Conservation (phyloP, 768 basidiomycete genomes). For the Russula sp. region DNA sequence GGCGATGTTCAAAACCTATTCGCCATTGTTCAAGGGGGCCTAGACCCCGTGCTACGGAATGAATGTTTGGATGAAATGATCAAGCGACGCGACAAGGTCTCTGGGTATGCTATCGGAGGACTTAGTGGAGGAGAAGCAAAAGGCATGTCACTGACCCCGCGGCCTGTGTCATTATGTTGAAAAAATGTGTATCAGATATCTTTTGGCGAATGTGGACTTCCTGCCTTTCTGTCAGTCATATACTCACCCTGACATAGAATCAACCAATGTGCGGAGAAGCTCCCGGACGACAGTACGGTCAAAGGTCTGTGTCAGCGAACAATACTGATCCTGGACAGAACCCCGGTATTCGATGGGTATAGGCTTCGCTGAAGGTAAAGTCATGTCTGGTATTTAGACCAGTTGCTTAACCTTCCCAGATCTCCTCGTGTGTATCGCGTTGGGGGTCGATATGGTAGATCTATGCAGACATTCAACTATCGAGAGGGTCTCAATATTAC, state of each 20-base stretch:
- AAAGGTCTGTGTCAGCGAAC: neutral
- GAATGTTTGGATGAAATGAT: slow-evolving; percentile 80
- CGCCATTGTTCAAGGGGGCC: slow-evolving; percentile 87
- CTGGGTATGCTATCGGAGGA: slow-evolving; percentile 91
- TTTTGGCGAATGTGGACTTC: slow-evolving; percentile 76
- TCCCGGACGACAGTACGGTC: slow-evolving; percentile 68
- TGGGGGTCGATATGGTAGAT: slow-evolving; percentile 88
- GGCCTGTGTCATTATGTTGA: neutral
- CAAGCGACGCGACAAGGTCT: slow-evolving; percentile 61
- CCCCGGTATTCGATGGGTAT: slow-evolving; percentile 92
- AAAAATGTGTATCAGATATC: slow-evolving; percentile 41
- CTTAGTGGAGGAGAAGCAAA: slow-evolving; percentile 90
- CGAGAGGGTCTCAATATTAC: neutral
- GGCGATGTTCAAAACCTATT: slow-evolving; percentile 73
- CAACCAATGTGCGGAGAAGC: slow-evolving; percentile 69
- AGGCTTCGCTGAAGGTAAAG: slow-evolving; percentile 81
- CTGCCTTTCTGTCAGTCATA: slow-evolving; percentile 13
- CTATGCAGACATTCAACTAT: neutral
- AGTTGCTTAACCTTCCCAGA: slow-evolving; percentile 39
- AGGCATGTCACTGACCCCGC: slow-evolving; percentile 39
- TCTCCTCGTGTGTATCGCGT: slow-evolving; percentile 81
- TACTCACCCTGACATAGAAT: slow-evolving; percentile 44
- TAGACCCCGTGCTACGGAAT: slow-evolving; percentile 64
- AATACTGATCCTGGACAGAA: slow-evolving; percentile 38
- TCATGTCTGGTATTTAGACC: neutral